phyloP scores from a whole-genome alignment of 2,329 filamentous ascomycete genomes.

The Rachicladosporium sp. region DNA sequence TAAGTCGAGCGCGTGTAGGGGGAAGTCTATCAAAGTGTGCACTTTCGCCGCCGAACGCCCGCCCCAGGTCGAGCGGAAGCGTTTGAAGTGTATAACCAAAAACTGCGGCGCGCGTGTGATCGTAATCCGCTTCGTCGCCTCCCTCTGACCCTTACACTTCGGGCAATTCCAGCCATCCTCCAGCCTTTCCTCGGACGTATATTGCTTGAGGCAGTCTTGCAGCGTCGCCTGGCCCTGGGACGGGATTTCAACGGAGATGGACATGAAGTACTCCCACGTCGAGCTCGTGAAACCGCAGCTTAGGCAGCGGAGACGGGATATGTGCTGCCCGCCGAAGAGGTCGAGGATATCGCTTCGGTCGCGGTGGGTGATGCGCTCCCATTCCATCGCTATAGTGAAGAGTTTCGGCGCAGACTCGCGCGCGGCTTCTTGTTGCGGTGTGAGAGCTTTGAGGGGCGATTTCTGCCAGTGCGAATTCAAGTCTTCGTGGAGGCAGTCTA shows the following conservation, averaged over 20 bases:
- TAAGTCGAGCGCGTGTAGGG: slow-evolving; percentile 57
- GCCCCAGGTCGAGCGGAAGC: slow-evolving; percentile 45
- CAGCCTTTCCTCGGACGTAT: slow-evolving; percentile 55
- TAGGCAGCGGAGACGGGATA: slow-evolving; percentile 48
- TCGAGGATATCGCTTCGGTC: slow-evolving; percentile 67
- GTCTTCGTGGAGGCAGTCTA: slow-evolving; percentile 75
- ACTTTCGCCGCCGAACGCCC: slow-evolving; percentile 53
- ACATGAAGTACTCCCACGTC: slow-evolving; percentile 59
- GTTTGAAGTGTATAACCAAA: slow-evolving; percentile 66
- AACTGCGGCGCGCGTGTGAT: slow-evolving; percentile 70
- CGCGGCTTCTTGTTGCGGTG: slow-evolving; percentile 46
- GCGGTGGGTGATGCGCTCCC: slow-evolving; percentile 55
- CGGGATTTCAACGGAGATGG: slow-evolving; percentile 58
- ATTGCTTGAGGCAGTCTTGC: slow-evolving; percentile 57
- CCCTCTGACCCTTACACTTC: slow-evolving; percentile 54
- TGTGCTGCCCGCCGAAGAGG: slow-evolving; percentile 64
- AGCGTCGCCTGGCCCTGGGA: slow-evolving; percentile 48
- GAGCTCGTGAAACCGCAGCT: slow-evolving; percentile 52
- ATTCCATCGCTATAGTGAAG: slow-evolving; percentile 60
- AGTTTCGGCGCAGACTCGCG: slow-evolving; percentile 50
- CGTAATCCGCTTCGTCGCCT: slow-evolving; percentile 57
- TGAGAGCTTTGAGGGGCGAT: slow-evolving; percentile 45
- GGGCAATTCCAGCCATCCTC: slow-evolving; percentile 64
- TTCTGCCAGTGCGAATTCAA: slow-evolving; percentile 58
- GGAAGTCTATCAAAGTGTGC: slow-evolving; percentile 61